Evolutionary conservation across 306 rosid species (phyloP).

Genomic region (Mucuna pruriens): DNA sequence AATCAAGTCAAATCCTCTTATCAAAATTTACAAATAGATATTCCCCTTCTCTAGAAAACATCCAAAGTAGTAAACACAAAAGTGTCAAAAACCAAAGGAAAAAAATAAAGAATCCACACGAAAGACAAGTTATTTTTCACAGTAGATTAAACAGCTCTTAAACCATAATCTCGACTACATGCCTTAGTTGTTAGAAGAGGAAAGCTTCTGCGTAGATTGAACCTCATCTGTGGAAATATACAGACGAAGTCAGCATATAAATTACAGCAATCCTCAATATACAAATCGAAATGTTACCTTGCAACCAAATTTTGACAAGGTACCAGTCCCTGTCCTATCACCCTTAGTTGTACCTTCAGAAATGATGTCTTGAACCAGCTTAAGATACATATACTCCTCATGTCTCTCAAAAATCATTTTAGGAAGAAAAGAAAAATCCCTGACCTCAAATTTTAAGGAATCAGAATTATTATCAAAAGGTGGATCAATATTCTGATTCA

Average conservation of each 20-base stretch:
- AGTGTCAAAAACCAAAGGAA: constrained; percentile 10
- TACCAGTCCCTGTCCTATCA: constrained; percentile 96
- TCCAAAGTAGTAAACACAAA: background rate
- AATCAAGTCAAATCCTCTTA: constrained; percentile 45
- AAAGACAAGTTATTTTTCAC: background rate
- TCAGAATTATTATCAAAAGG: constrained; percentile 40
- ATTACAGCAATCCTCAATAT: constrained; percentile 30
- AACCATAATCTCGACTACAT: constrained; percentile 42
- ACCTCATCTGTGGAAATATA: constrained; percentile 74
- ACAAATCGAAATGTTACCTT: constrained; percentile 63
- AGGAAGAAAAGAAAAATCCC: constrained; percentile 84
- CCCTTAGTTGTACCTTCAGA: constrained; percentile 79
- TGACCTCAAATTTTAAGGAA: constrained; percentile 59
- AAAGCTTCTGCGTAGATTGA: constrained; percentile 80
- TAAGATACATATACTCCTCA: constrained; percentile 77
- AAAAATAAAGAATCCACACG: background rate
- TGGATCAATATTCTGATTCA: constrained; percentile 50
- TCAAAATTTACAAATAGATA: constrained; percentile 35
- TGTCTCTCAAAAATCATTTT: constrained; percentile 79
- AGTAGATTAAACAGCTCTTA: constrained; percentile 5
- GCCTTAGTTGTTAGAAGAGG: constrained; percentile 98
- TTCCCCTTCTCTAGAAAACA: constrained; percentile 20
- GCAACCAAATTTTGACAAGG: constrained; percentile 90
- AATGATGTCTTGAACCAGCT: constrained; percentile 78
- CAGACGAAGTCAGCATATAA: constrained; percentile 35